Evolutionary conservation across 2,329 filamentous ascomycete species (phyloP).

Genomic region (Cordyceps farinosa): DNA sequence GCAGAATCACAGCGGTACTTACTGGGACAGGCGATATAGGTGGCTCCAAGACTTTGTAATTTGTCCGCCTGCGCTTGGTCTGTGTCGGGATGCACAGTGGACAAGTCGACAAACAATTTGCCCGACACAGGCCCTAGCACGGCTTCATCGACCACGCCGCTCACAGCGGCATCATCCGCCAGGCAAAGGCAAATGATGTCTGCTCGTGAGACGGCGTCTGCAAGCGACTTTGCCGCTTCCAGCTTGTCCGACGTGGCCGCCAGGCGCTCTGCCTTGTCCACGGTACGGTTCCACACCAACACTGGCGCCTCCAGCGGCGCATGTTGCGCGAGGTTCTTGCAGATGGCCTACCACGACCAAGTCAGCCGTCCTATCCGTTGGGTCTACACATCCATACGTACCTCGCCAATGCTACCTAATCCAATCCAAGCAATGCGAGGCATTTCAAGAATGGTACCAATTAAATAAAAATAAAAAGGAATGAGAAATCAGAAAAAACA

Average conservation of each 20-base stretch:
- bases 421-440: slow-evolving; percentile 7
- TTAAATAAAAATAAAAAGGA: not conserved
- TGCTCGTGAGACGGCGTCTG: not conserved
- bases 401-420: slow-evolving; percentile 6
- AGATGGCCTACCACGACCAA: not conserved
- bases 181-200: slow-evolving; percentile 14
- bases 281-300: slow-evolving; percentile 5
- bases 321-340: not conserved
- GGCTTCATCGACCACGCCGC: not conserved
- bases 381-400: not conserved
- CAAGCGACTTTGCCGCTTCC: not conserved
- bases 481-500: too few relatives aligned
- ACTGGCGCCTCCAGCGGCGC: not conserved
- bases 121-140: not conserved
- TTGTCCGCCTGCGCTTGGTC: not conserved
- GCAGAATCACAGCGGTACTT: not conserved
- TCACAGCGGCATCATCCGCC: slow-evolving; percentile 4
- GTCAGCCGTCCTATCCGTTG: not conserved
- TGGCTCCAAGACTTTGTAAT: not conserved
- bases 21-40: slow-evolving; percentile 2
- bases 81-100: slow-evolving; percentile 11
- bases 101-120: slow-evolving; percentile 12
- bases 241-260: not conserved
- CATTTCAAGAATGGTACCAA: not conserved
- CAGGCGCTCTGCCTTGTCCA: not conserved